Percentiles rank a stretch among this genome's conserved stretches.
phyloP scores from a whole-genome alignment of 2,329 filamentous ascomycete genomes.

The Tolypocladium pustulatum region DNA sequence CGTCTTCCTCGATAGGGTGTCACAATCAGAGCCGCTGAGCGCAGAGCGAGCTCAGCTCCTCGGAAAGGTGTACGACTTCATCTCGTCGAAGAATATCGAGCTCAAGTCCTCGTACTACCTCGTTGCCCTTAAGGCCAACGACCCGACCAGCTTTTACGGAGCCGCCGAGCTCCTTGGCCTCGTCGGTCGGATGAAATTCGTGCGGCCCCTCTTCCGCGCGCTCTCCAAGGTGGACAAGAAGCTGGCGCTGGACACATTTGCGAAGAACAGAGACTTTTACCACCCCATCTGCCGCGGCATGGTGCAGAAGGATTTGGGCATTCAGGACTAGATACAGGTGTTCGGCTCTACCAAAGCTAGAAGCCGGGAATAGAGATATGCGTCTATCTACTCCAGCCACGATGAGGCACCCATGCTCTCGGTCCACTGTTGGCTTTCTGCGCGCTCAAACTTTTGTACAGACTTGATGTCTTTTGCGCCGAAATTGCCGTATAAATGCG shows the following conservation, averaged over 20 bases:
- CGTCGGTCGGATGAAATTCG: slow-evolving; percentile 96
- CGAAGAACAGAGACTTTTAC: slow-evolving; percentile 84
- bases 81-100: slow-evolving; percentile 74
- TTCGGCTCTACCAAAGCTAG: background rate
- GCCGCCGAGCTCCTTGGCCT: slow-evolving; percentile 65
- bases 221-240: slow-evolving; percentile 65
- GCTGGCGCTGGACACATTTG: slow-evolving; percentile 72
- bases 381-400: background rate
- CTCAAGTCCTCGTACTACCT: slow-evolving; percentile 71
- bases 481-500: slow-evolving; percentile 50
- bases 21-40: slow-evolving; percentile 52
- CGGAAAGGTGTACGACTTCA: slow-evolving; percentile 64
- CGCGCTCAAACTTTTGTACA: slow-evolving; percentile 32
- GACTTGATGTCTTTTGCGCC: slow-evolving; percentile 40
- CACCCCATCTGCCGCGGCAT: slow-evolving; percentile 84
- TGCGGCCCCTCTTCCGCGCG: slow-evolving; percentile 70
- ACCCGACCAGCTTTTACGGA: slow-evolving; percentile 56
- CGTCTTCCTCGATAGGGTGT: slow-evolving; percentile 77
- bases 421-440: slow-evolving; percentile 35
- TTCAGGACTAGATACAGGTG: slow-evolving; percentile 10
- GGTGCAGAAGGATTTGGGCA: slow-evolving; percentile 72
- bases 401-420: slow-evolving; percentile 24
- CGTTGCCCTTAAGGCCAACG: slow-evolving; percentile 66
- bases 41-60: slow-evolving; percentile 58
- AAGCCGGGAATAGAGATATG: background rate